Percentiles rank a stretch among this genome's conserved stretches.
Conservation (phyloP, 2,329 filamentous ascomycete genomes). For the Penicillium sp. region DNA sequence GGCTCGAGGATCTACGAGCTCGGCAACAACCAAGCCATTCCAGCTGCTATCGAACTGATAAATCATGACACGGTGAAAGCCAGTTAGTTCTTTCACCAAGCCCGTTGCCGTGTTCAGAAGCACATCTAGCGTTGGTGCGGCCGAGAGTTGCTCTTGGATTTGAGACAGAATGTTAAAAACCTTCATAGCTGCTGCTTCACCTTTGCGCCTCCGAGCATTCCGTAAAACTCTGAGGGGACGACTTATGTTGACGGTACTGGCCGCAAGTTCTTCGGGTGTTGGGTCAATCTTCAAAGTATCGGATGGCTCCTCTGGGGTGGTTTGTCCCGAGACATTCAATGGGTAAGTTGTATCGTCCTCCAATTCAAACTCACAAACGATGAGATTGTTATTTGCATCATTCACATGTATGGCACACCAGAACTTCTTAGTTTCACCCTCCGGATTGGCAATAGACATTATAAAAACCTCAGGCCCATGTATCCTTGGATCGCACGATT, state of each 20-base stretch:
- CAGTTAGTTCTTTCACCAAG: slow-evolving; percentile 82
- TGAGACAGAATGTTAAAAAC: slow-evolving; percentile 92
- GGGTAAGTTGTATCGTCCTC: slow-evolving; percentile 72
- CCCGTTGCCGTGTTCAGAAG: slow-evolving; percentile 80
- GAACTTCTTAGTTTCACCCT: slow-evolving; percentile 59
- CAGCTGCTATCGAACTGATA: slow-evolving; percentile 82
- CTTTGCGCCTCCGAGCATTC: slow-evolving; percentile 69
- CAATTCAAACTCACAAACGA: slow-evolving; percentile 85
- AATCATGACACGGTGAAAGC: slow-evolving; percentile 88
- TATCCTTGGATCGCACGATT: slow-evolving; percentile 67
- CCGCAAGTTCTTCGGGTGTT: slow-evolving; percentile 67
- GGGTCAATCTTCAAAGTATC: slow-evolving; percentile 72
- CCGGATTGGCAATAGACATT: slow-evolving; percentile 62
- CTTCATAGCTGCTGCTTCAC: slow-evolving; percentile 86
- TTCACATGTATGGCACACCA: slow-evolving; percentile 87
- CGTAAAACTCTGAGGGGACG: slow-evolving; percentile 69
- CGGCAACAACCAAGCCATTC: slow-evolving; percentile 83
- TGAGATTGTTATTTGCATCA: slow-evolving; percentile 61
- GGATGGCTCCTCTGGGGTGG: slow-evolving; percentile 60
- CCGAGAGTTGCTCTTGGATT: slow-evolving; percentile 79
- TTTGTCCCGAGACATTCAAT: slow-evolving; percentile 55
- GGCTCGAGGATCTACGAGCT: slow-evolving; percentile 73
- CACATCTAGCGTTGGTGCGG: slow-evolving; percentile 64
- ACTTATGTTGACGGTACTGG: slow-evolving; percentile 70
- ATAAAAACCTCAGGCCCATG: slow-evolving; percentile 87